phyloP scores from a whole-genome alignment of 805 yeast species.

The Kodamaea laetipori region DNA sequence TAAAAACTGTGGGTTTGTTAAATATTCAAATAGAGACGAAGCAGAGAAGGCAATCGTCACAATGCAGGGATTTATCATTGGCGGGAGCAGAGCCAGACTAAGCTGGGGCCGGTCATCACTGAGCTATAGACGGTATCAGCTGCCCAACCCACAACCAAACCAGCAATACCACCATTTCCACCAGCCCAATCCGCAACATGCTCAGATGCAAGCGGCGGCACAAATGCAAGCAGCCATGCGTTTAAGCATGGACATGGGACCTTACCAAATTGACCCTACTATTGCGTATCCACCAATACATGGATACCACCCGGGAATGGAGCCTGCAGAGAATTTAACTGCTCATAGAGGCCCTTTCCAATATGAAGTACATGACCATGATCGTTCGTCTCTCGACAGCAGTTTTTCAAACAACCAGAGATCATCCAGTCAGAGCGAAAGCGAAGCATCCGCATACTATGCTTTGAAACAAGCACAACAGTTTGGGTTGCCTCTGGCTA shows the following conservation, averaged over 20 bases:
- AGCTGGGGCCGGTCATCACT: conserved; percentile 76
- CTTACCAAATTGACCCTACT: conserved; percentile 13
- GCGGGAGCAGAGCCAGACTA: conserved; percentile 77
- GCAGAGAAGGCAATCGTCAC: conserved; percentile 85
- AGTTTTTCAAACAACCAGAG: background rate
- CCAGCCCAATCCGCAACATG: conserved; percentile 32
- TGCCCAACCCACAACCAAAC: conserved; percentile 9
- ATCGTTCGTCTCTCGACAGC: conserved; percentile 1
- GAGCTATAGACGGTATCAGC: conserved; percentile 36
- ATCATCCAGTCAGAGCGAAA: background rate
- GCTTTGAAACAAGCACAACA: background rate
- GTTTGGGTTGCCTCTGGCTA: background rate
- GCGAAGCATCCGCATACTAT: background rate
- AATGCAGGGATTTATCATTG: conserved; percentile 90
- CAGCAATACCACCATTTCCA: conserved; percentile 29
- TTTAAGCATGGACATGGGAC: conserved; percentile 35
- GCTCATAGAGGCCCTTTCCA: background rate
- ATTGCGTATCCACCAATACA: background rate
- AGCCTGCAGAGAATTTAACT: background rate
- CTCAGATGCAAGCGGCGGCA: conserved; percentile 25
- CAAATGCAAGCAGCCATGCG: conserved; percentile 26
- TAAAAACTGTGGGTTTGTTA: conserved; percentile 87
- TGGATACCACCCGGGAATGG: conserved; percentile 1
- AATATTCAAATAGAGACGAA: conserved; percentile 70
- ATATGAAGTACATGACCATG: background rate